These are phyloP conservation scores for Vitis hybrid DNA, from an alignment of 177 flowering plant species.

Conservation along the genomic window DNA sequence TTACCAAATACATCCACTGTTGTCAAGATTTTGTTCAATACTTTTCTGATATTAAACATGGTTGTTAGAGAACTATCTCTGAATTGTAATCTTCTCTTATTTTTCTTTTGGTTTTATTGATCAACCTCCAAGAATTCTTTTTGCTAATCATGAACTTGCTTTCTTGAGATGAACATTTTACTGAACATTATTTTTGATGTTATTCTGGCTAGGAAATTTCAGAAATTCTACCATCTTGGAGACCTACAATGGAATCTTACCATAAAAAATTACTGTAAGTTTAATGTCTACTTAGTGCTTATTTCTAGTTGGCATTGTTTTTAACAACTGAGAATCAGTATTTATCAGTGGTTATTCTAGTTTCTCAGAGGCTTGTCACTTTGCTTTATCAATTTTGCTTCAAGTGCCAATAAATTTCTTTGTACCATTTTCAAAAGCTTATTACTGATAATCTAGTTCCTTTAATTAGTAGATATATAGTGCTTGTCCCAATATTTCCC, in stretches of 20 bases:
- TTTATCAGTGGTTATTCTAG: neutral
- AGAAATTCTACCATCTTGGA: slow-evolving; percentile 71
- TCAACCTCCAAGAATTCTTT: neutral
- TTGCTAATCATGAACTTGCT: neutral
- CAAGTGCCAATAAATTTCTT: neutral
- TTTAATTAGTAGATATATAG: neutral
- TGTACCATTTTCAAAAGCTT: neutral
- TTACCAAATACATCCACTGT: neutral
- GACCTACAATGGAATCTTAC: slow-evolving; percentile 63
- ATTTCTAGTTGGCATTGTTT: neutral
- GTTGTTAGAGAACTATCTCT: neutral
- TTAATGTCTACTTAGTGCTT: neutral
- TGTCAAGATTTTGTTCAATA: neutral
- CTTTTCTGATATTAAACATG: neutral
- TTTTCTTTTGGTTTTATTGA: neutral
- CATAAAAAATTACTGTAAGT: slow-evolving; percentile 62
- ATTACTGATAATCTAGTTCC: neutral
- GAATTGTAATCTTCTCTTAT: neutral
- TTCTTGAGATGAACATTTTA: neutral
- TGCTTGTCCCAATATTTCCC: too few relatives aligned
- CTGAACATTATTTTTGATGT: neutral
- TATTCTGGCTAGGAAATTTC: slow-evolving; percentile 26
- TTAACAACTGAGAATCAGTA: neutral
- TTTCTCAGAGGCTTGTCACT: neutral
- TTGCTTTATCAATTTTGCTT: neutral